These are phyloP conservation scores for Basidioascus undulatus DNA, from an alignment of 768 basidiomycete species.

Conservation along the genomic window DNA sequence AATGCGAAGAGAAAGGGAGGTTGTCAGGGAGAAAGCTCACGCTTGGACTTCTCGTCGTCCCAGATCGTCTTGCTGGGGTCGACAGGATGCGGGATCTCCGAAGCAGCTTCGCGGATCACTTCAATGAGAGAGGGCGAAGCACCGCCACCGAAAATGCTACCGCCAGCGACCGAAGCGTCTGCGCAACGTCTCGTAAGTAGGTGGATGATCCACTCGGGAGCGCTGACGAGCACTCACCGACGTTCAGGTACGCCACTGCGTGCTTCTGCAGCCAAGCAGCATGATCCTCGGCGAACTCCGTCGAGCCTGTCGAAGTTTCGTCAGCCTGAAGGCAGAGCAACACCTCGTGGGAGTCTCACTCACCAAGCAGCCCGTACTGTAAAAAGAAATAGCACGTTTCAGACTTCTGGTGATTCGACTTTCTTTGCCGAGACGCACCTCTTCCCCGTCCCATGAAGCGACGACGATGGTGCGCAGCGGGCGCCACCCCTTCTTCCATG, in stretches of 20 bases:
- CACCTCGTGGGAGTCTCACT: background rate
- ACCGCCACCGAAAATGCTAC: conserved; percentile 27
- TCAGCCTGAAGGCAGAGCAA: background rate
- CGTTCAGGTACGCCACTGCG: conserved; percentile 66
- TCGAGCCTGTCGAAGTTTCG: conserved; percentile 31
- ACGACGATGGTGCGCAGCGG: conserved; percentile 52
- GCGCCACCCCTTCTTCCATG: conserved; percentile 53
- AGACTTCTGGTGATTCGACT: background rate
- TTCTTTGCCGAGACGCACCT: conserved; percentile 14
- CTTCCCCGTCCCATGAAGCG: conserved; percentile 53
- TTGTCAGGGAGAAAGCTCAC: too few relatives aligned
- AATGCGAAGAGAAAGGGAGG: too few relatives aligned
- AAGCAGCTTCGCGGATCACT: conserved; percentile 40
- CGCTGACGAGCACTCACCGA: conserved; percentile 24
- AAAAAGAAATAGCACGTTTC: background rate
- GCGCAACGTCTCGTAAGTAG: conserved; percentile 3
- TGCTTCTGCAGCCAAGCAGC: conserved; percentile 50
- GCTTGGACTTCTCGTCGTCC: conserved; percentile 47
- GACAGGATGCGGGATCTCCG: conserved; percentile 50
- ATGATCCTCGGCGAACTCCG: conserved; percentile 89
- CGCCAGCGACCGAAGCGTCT: conserved; percentile 39
- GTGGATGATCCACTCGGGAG: background rate
- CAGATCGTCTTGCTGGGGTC: conserved; percentile 40
- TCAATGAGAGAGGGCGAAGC: conserved; percentile 67
- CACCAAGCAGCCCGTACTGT: conserved; percentile 32